Evolutionary conservation across 139 green algal genomes (phyloP), one percentile per base, ranked within the genome.

Genomic region (Volvox reticuliferus): DNA sequence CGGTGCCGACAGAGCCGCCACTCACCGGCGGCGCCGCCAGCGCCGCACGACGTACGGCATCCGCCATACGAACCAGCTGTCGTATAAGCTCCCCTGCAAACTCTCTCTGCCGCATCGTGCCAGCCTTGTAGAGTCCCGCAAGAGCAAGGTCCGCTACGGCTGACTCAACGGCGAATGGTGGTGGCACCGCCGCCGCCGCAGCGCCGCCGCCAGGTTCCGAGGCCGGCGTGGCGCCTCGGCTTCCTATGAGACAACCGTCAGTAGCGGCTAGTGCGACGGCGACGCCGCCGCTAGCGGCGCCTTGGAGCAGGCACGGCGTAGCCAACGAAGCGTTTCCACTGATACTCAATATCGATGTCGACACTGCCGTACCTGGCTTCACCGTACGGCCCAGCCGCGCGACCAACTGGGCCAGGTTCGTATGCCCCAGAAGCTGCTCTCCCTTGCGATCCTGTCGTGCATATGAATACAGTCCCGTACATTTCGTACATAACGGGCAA

Each of bases 71-170:
- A 30, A 86, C 87, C 18, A 95, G 79, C 83, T 95, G 93, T 55
- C 77, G 36, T 35, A 94, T 91, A 9, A 94, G 69, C 82, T 93
- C 89, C 63, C 91, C 84, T 0, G 91, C 91, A 82, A 96, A 95
- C 55, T 93, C 88, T 12, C 92, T 91, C 83, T 95, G 94, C 33
- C 89, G 87, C 22, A 73, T 69, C 2, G 32, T 65, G 36, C 75
- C 79, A 36, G 87, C 91, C 50, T 89, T 86, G 18, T 88, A 89
- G 17, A 96, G 93, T n/a, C 92, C 89, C 9, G 89, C 75, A 32
- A 96, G 84, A 0, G 87, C 88, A 0, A 93, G 63, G 12, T 94
- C 83, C 0, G 90, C 90, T 26, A 95, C 22, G 0, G 86, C 93
- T 2, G 88, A 22, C 63, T 94, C 93, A 24, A 92, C 78, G 5